These are phyloP conservation scores for Aspergillus sergii DNA, from an alignment of 2,329 filamentous ascomycete genomes.

Conservation along the genomic window DNA sequence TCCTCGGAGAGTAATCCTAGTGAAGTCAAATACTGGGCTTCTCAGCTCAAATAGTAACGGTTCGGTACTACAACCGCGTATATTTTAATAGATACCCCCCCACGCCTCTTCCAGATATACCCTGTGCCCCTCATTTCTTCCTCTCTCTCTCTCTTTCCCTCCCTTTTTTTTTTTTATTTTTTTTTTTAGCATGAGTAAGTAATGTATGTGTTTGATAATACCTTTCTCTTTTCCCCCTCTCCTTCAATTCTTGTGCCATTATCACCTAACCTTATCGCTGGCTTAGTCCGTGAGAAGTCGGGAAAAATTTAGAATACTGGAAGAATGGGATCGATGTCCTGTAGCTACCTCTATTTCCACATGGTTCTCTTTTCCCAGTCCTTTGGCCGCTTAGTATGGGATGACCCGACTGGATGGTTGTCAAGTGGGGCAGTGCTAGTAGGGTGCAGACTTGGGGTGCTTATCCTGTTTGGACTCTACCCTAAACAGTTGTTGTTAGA, in stretches of 20 bases:
- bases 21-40: neutral
- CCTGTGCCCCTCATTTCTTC: too few species aligned
- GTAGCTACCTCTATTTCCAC: neutral
- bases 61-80: neutral
- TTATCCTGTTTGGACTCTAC: constrained; percentile 26
- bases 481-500: constrained; percentile 16
- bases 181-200: too few species aligned
- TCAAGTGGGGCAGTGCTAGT: constrained; percentile 27
- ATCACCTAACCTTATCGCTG: neutral
- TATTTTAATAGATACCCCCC: neutral
- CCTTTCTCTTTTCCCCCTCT: neutral
- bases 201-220: neutral
- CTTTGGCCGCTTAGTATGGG: constrained; percentile 9
- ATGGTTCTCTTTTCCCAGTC: constrained; percentile 11
- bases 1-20: constrained; percentile 7
- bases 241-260: neutral
- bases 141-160: too few species aligned
- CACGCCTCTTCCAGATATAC: neutral
- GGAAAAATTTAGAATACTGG: neutral
- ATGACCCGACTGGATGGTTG: constrained; percentile 20
- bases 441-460: constrained; percentile 26
- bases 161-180: too few species aligned
- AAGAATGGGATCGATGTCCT: neutral
- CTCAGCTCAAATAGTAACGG: neutral
- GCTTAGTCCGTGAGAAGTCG: neutral